Evolutionary conservation across 2,329 filamentous ascomycete genomes (phyloP), one percentile per base, ranked within the genome.

Genomic region (Anthostomella pinea): DNA sequence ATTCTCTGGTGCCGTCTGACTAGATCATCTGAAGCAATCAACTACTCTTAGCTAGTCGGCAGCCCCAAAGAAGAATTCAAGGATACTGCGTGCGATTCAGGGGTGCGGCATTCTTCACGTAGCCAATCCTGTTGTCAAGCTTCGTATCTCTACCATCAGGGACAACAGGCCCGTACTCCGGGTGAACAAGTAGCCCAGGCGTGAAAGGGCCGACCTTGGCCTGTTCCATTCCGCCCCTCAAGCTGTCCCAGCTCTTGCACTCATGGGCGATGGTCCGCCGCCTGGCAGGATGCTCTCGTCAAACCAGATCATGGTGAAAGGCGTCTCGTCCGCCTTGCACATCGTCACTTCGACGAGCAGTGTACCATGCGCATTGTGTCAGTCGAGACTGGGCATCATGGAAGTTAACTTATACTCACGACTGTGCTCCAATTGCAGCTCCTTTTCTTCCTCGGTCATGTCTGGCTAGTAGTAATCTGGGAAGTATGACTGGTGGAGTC

Each of bases 231-330:
- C 50, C 46, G 5, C 51, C 38, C 13, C 50, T 38, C 8, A 52
- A 33, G 2, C 34, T 34, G 16, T 47, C 42, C 45, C 46, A 53
- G 25, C 44, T 47, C 30, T 50, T 48, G 29, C 49, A 51, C 23
- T 51, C 46, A 15, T 49, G 46, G 6, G 44, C 34, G 33, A 46
- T 54, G 20, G 47, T 50, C 22, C 47, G 3, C 49, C 49, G 28
- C 47, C 45, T 8, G 49, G 49, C 21, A 52, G 35, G 39, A 48
- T 50, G 30, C 43, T 48, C 26, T 52, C 43, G 5, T 50, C 45
- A 29, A 50, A 48, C 49, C 49, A 52, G 33, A 44, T 43, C 47
- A 50, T 48, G 18, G 49, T 52, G n/a, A 52, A 40, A 9, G 47
- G 46, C 9, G 49, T 50, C 23, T 50, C 47, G 16, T 52, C 47